Evolutionary conservation across 129 eudicot genomes (phyloP).

Genomic region (Dittrichia graveolens): DNA sequence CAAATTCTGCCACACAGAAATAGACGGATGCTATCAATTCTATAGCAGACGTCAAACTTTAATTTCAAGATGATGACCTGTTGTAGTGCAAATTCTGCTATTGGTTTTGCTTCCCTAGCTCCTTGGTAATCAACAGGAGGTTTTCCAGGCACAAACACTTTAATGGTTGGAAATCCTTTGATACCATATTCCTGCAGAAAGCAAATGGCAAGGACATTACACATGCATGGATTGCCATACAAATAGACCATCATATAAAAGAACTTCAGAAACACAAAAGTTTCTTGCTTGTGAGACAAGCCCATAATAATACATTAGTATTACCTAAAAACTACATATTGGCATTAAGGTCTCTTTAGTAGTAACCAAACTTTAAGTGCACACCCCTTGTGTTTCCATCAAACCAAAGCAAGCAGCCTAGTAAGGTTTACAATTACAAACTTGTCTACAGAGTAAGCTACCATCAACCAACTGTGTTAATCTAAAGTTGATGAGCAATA

Average conservation of each 20-base stretch:
- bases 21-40: background rate
- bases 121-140: slow-evolving; percentile 91
- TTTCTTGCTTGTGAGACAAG: background rate
- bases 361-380: background rate
- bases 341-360: background rate
- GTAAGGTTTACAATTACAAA: background rate
- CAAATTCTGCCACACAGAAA: background rate
- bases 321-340: background rate
- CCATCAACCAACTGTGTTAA: slow-evolving; percentile 12
- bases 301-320: background rate
- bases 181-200: slow-evolving; percentile 84
- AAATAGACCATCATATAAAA: slow-evolving; percentile 8
- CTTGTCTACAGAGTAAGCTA: slow-evolving; percentile 8
- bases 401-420: slow-evolving; percentile 15
- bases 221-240: background rate
- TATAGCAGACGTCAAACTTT: slow-evolving; percentile 16
- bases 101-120: slow-evolving; percentile 91
- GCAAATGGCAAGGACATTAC: slow-evolving; percentile 24
- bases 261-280: background rate
- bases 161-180: slow-evolving; percentile 89
- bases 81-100: slow-evolving; percentile 73
- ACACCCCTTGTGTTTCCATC: slow-evolving; percentile 10
- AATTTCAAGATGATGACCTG: slow-evolving; percentile 52
- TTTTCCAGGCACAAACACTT: slow-evolving; percentile 92
- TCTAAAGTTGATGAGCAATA: slow-evolving; percentile 2